Evolutionary conservation across 202 grass and related monocot species (phyloP).

Genomic region (Schoenoplectus tabernaemontani): DNA sequence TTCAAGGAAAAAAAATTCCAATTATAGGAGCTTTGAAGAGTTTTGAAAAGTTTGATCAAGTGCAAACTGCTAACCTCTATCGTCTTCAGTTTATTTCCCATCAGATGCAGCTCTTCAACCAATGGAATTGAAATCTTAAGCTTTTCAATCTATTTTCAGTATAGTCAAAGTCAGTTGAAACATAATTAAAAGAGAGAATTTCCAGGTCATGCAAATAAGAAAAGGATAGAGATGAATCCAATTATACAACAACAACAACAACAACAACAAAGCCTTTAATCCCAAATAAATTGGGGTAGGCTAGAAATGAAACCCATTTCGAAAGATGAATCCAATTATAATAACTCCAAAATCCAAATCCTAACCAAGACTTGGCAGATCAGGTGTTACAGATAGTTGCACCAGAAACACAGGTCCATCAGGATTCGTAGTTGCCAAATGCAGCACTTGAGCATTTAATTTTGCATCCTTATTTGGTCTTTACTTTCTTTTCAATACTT

Average conservation of each 20-base stretch:
- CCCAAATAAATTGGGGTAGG: no score
- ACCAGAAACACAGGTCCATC: neutral
- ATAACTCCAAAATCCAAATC: neutral
- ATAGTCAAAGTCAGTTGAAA: constrained; percentile 23
- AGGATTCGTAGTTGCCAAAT: neutral
- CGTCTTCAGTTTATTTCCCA: constrained; percentile 59
- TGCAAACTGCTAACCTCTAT: constrained; percentile 47
- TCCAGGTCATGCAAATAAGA: neutral
- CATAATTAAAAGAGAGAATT: constrained; percentile 14
- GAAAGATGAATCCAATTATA: constrained; percentile 1
- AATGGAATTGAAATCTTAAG: constrained; percentile 44
- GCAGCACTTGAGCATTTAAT: neutral
- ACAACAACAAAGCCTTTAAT: no score
- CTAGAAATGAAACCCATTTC: no score
- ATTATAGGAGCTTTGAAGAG: neutral
- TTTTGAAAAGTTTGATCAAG: neutral
- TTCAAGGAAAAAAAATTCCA: neutral
- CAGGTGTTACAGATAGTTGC: neutral
- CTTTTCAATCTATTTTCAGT: constrained; percentile 60
- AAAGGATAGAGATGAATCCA: no score
- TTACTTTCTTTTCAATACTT: neutral
- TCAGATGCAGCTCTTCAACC: constrained; percentile 72
- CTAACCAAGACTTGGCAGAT: neutral
- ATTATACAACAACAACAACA: no score
- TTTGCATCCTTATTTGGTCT: neutral